Base-by-base conservation (phyloP, 2,329 filamentous ascomycete genomes). In the Verticillium longisporum region DNA sequence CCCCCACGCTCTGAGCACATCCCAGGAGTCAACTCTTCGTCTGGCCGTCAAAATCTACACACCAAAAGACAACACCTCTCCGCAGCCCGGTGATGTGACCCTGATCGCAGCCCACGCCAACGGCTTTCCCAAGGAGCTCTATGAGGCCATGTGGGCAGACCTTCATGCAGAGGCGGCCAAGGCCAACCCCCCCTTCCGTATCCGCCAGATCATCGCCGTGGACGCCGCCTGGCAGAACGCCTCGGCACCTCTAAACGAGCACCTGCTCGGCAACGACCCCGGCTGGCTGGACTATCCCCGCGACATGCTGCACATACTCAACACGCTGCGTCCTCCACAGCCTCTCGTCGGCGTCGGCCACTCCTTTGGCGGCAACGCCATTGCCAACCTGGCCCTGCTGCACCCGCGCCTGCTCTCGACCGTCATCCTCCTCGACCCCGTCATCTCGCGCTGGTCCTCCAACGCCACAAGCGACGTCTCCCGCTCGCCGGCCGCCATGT, bases 71-170 rank as follows among this genome's bases (percentile, higher is more conserved):
- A 92, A 93, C 68, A 81, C 79, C 0, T 74, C 78, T 31, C 89
- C 91, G 0, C 80, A 85, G 64, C 83, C 86, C 1, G 90, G 91
- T 37, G 91, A 95, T 73, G 78, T 97, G 9, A 97, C 92, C 21
- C 87, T 98, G 62, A 86, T 98, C 60, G 92, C 84, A 11, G 88
- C 89, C 4, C 93, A 97, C 75, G 94, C 92, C 57, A 97, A 97
- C 77, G 94, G 89, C 11, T 97, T 97, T 67, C 90, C 91, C 11
- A 98, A 97, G 82, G 94, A 98, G 79, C 76, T 97, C 2, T 97
- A 97, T 71, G 93, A 97, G 69, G 90, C 94, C 0, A 78, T 97
- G 0, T 97, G 92, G 90, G 91, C 94, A 62, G 91, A 97, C 58
- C 78, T 97, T 1, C 79, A 90, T 66, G 75, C 80, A 18, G 36